Conservation (phyloP, 306 rosid species). For the Trichosanthes truncata region DNA sequence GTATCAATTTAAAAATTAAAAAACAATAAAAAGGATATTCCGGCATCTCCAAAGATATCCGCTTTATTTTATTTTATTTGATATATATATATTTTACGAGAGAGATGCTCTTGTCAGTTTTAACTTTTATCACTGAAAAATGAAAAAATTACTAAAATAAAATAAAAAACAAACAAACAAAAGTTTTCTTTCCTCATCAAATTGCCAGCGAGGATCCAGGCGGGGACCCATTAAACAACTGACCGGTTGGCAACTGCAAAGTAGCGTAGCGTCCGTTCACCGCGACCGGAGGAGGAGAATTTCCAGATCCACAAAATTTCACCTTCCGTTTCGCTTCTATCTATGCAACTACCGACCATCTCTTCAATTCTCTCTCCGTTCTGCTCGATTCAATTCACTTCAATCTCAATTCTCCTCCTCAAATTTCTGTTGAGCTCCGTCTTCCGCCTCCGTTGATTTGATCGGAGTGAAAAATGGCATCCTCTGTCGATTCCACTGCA, state of each 20-base stretch:
- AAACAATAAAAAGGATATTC: background rate
- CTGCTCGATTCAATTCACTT: background rate
- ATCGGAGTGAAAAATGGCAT: background rate
- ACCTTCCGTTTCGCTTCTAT: background rate
- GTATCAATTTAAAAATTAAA: background rate
- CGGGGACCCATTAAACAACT: background rate
- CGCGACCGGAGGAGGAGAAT: background rate
- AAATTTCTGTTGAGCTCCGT: background rate
- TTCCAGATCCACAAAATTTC: background rate
- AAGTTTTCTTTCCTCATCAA: background rate
- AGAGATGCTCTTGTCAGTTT: background rate
- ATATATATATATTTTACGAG: too few relatives aligned
- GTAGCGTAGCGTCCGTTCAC: conserved; percentile 10
- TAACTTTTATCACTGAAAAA: background rate
- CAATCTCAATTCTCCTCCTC: background rate
- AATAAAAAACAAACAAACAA: background rate
- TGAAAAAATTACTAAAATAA: background rate
- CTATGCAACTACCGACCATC: background rate
- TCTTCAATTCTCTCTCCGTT: background rate
- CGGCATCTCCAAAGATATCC: background rate
- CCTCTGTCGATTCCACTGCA: background rate
- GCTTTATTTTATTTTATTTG: background rate
- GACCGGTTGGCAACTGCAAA: background rate
- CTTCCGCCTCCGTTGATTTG: background rate
- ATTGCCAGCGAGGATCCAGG: background rate